Evolutionary conservation across 2,329 filamentous ascomycete species (phyloP), one percentile per base, ranked within the genome.

Genomic region (Stagonosporopsis chrysanthemi): DNA sequence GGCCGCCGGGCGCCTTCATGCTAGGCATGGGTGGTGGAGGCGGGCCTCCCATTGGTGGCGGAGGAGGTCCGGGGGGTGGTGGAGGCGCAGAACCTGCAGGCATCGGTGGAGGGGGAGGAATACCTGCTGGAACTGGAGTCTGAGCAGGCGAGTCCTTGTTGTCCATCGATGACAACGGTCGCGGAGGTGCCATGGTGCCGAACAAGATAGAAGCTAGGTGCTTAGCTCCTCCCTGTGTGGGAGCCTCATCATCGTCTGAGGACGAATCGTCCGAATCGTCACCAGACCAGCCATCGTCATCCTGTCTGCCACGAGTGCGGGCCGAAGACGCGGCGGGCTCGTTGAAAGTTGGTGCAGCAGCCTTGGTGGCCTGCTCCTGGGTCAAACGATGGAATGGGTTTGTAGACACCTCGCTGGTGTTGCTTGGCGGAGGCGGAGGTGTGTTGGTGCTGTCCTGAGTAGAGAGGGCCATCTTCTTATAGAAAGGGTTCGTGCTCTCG

Each of bases 381-480:
- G 90, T 87, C 73, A 96, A 86, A 54, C 92, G 90, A 76, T 96
- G 91, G 87, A 98, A 99, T 4, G 95, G 95, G 73, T 99, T 99
- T 9, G 91, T 98, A 23, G 85, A 83, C 43, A 88, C 83, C 31
- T 79, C 49, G 79, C 77, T 60, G 78, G 78, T 62, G 45, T 80
- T 73, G 63, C 75, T 75, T 17, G 73, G 62, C 36, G 75, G 65
- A 36, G 77, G 72, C 11, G 80, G 72, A 2, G 80, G 72, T 12
- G 79, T 68, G 28, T 22, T 46, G 36, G 79, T 74, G 50, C 81
- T 76, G 11, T 86, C 79, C 17, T 82, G 79, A 53, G 86, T 88
- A 9, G 86, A 81, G 74, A 93, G 89, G 46, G 87, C 88, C 82
- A 96, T 88, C 80, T 93, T 95, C 77, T 90, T 91, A 81, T 94